Evolutionary conservation across 306 rosid species (phyloP).

Genomic region (Citrullus colocynthis): DNA sequence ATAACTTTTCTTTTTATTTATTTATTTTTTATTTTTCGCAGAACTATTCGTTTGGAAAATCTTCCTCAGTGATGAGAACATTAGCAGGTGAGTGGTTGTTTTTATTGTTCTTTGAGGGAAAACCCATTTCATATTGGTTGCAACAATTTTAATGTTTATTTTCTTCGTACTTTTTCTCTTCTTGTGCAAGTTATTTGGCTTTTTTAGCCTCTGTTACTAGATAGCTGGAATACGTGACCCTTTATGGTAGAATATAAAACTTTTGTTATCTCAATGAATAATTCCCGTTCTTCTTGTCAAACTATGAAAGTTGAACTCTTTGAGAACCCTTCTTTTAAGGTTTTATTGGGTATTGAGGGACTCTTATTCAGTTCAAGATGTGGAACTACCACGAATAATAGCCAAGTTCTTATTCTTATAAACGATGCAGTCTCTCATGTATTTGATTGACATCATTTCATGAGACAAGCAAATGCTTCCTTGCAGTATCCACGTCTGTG

Average conservation of each 20-base stretch:
- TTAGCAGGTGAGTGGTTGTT: conserved; percentile 66
- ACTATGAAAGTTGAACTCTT: background rate
- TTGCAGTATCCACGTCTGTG: background rate
- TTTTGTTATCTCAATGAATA: background rate
- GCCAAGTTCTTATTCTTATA: background rate
- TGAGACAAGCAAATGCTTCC: background rate
- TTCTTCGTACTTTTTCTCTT: background rate
- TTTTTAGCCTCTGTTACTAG: background rate
- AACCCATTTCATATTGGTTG: conserved; percentile 3
- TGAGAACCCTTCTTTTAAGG: background rate
- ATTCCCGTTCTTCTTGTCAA: background rate
- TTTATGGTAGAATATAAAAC: background rate
- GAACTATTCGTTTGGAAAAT: conserved; percentile 89
- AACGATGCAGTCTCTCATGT: background rate
- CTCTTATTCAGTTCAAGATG: background rate
- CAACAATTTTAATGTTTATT: background rate
- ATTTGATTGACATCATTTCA: background rate
- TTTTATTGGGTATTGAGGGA: background rate
- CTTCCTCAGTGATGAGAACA: conserved; percentile 87
- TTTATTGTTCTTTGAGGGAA: conserved; percentile 16
- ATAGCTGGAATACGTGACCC: background rate
- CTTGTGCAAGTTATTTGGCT: background rate
- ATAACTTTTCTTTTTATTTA: background rate
- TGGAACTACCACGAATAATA: background rate
- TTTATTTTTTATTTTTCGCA: conserved; percentile 7